These are phyloP conservation scores for Zasmidium citrigriseum DNA, from an alignment of 2,329 filamentous ascomycete genomes.

Conservation along the genomic window DNA sequence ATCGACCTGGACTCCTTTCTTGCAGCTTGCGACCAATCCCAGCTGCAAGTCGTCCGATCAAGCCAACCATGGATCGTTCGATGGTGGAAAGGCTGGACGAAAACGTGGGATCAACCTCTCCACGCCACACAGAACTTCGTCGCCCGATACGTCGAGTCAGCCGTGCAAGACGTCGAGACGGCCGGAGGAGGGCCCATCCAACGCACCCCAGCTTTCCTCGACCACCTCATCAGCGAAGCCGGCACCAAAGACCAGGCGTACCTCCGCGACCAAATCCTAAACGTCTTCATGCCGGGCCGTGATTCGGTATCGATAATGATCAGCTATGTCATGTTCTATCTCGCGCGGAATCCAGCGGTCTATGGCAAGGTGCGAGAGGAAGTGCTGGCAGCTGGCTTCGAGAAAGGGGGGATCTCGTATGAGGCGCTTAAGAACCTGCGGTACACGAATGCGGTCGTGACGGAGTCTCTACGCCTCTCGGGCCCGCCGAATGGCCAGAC, in stretches of 20 bases:
- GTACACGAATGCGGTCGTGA: slow-evolving; percentile 3
- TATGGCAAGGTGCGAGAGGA: not conserved
- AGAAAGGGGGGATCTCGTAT: not conserved
- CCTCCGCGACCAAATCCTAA: slow-evolving; percentile 4
- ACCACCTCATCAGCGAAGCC: slow-evolving; percentile 1
- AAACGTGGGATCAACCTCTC: not conserved
- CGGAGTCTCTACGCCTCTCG: not conserved
- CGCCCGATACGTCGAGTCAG: not conserved
- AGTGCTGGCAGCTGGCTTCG: not conserved
- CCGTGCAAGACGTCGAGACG: not conserved
- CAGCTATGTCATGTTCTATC: slow-evolving; percentile 3
- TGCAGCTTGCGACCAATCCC: not conserved
- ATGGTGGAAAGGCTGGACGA: slow-evolving; percentile 6
- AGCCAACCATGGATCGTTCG: not conserved
- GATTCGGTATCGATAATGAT: not conserved
- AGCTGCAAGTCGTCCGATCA: not conserved
- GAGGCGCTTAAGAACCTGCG: not conserved
- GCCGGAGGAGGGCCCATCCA: not conserved
- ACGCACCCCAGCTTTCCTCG: not conserved
- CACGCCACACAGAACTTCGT: slow-evolving; percentile 1
- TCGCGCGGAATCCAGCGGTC: slow-evolving; percentile 1
- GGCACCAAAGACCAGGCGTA: not conserved
- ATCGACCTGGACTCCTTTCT: not conserved
- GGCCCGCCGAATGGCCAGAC: not conserved
- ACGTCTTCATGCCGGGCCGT: slow-evolving; percentile 3